Conservation (phyloP, 2,329 filamentous ascomycete species). For the Hortaea werneckii region DNA sequence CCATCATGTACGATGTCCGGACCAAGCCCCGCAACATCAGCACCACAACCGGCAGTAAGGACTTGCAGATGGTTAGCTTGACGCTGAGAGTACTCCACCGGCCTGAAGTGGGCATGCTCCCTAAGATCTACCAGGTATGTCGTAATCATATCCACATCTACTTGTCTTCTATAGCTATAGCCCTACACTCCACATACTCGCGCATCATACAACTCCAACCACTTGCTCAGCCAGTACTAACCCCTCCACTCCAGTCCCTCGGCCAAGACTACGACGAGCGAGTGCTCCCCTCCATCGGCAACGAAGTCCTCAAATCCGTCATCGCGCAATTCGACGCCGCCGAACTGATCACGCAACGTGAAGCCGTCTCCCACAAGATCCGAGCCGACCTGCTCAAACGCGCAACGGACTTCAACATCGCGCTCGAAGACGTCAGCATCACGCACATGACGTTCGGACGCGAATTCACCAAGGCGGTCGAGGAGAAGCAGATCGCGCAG, state of each 20-base stretch:
- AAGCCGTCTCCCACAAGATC: slow-evolving; percentile 92
- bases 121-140: slow-evolving; percentile 94
- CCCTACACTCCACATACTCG: not conserved
- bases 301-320: slow-evolving; percentile 46
- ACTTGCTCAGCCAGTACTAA: not conserved
- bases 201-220: not conserved
- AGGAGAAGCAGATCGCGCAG: slow-evolving; percentile 99
- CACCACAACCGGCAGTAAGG: slow-evolving; percentile 96
- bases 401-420: slow-evolving; percentile 96
- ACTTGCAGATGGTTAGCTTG: slow-evolving; percentile 99
- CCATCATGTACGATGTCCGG: slow-evolving; percentile 91
- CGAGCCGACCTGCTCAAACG: slow-evolving; percentile 83
- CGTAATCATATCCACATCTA: not conserved
- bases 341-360: slow-evolving; percentile 87
- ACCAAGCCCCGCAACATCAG: slow-evolving; percentile 96
- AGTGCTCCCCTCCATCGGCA: slow-evolving; percentile 44
- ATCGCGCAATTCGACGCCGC: slow-evolving; percentile 45
- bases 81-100: slow-evolving; percentile 91
- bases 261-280: slow-evolving; percentile 89
- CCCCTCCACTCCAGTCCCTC: slow-evolving; percentile 59
- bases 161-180: not conserved
- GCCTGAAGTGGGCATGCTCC: slow-evolving; percentile 82
- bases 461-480: slow-evolving; percentile 96
- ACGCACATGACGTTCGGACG: slow-evolving; percentile 99
- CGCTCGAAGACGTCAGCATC: slow-evolving; percentile 96